These are phyloP conservation scores for Gentiana dahurica DNA, from an alignment of 257 asterid species.

Conservation along the genomic window DNA sequence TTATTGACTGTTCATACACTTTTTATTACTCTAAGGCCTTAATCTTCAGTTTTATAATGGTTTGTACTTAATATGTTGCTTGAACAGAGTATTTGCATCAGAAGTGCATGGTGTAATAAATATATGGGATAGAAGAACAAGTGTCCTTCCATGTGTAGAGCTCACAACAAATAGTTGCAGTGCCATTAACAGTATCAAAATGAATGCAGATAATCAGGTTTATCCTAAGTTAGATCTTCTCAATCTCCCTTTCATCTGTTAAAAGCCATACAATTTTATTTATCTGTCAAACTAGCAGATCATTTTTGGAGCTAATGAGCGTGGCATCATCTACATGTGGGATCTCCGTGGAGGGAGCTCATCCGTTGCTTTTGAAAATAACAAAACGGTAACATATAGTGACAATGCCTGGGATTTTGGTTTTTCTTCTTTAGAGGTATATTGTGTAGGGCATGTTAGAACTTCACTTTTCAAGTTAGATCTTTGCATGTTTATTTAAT, in stretches of 20 bases:
- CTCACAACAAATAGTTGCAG: conserved; percentile 44
- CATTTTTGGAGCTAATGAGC: conserved; percentile 79
- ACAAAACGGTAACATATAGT: conserved; percentile 45
- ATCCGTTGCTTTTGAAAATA: conserved; percentile 52
- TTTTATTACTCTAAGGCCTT: too few species aligned
- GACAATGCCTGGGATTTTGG: neutral
- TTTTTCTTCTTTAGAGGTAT: neutral
- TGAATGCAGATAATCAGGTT: conserved; percentile 75
- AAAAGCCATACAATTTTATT: neutral
- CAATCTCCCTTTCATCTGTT: neutral
- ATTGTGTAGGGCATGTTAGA: too few species aligned
- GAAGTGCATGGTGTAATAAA: conserved; percentile 67
- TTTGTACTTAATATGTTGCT: conserved; percentile 5
- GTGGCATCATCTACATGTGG: conserved; percentile 73
- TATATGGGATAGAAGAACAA: conserved; percentile 87
- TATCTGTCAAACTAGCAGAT: conserved; percentile 36
- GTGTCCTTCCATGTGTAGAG: conserved; percentile 68
- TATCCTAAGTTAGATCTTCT: conserved; percentile 7
- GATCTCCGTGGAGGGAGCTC: conserved; percentile 92
- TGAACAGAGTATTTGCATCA: conserved; percentile 75
- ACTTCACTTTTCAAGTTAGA: too few species aligned
- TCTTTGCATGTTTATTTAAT: too few species aligned
- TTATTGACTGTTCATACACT: too few species aligned
- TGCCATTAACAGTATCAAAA: conserved; percentile 64
- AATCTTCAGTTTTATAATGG: neutral